These are phyloP conservation scores for Macrotyloma uniflorum DNA, from an alignment of 306 rosid species.

Conservation along the genomic window DNA sequence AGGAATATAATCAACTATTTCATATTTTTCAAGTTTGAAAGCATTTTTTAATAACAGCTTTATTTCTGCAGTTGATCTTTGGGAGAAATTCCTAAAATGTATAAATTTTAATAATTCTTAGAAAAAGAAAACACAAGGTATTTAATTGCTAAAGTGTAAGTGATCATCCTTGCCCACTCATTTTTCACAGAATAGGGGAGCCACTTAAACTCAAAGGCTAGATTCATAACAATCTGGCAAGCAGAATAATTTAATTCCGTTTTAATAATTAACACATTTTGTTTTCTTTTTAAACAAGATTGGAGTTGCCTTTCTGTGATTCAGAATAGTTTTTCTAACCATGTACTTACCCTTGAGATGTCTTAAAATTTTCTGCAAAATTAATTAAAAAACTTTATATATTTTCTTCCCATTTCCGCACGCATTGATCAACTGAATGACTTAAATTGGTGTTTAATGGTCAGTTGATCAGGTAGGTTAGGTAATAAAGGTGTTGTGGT, in stretches of 20 bases:
- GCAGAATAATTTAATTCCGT: not conserved
- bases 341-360: not conserved
- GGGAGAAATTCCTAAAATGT: not conserved
- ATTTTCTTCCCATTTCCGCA: not conserved
- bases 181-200: conserved; percentile 14
- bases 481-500: conserved; percentile 60
- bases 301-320: not conserved
- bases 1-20: not conserved
- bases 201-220: conserved; percentile 9
- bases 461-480: conserved; percentile 55
- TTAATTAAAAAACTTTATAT: conserved; percentile 5
- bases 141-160: not conserved
- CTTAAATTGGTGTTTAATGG: conserved; percentile 41
- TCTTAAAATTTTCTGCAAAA: conserved; percentile 21
- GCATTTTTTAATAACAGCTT: not conserved
- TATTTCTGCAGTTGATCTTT: conserved; percentile 19
- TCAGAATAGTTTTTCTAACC: not conserved
- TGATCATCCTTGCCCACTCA: not conserved
- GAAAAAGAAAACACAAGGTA: not conserved
- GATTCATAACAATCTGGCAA: not conserved
- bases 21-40: conserved; percentile 18
- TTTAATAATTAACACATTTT: not conserved
- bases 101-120: not conserved
- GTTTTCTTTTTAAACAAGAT: not conserved
- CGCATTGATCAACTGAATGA: conserved; percentile 32